phyloP scores from a whole-genome alignment of 176 grass and related monocot genomes.

The Zea mays region DNA sequence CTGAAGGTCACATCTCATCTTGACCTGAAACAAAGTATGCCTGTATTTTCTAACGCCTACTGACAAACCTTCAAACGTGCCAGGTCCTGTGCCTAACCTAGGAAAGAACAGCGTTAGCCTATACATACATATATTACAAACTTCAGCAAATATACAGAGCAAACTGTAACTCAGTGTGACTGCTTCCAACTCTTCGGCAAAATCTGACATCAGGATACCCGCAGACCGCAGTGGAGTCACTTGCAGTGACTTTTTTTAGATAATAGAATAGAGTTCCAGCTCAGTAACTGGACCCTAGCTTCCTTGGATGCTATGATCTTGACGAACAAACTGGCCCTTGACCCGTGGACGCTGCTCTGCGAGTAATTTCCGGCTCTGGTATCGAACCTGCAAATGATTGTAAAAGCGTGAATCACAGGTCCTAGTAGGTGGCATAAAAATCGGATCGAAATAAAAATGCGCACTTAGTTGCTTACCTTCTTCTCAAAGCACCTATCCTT shows the following conservation, averaged over 20 bases:
- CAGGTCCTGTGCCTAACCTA: constrained; percentile 37
- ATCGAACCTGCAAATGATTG: constrained; percentile 62
- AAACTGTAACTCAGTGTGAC: neutral
- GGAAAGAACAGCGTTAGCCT: constrained; percentile 22
- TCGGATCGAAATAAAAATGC: neutral
- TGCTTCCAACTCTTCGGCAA: neutral
- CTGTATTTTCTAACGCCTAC: constrained; percentile 24
- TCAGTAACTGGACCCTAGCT: constrained; percentile 6
- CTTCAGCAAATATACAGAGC: constrained; percentile 17
- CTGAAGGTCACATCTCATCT: neutral
- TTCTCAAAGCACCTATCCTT: constrained; percentile 99
- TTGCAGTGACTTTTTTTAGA: neutral
- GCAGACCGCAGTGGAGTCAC: too few relatives aligned
- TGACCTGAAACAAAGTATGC: neutral
- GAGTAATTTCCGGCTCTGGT: constrained; percentile 94
- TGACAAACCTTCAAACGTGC: constrained; percentile 12
- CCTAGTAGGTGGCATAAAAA: constrained; percentile 1
- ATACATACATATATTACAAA: constrained; percentile 25
- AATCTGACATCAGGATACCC: constrained; percentile 27
- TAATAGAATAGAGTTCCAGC: neutral
- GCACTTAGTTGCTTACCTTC: constrained; percentile 60
- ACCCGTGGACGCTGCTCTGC: constrained; percentile 90
- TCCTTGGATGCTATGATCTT: constrained; percentile 56
- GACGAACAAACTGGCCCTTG: constrained; percentile 97
- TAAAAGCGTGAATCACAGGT: constrained; percentile 28